Evolutionary conservation across 805 yeast species (phyloP).

Genomic region (Metschnikowia sp.): DNA sequence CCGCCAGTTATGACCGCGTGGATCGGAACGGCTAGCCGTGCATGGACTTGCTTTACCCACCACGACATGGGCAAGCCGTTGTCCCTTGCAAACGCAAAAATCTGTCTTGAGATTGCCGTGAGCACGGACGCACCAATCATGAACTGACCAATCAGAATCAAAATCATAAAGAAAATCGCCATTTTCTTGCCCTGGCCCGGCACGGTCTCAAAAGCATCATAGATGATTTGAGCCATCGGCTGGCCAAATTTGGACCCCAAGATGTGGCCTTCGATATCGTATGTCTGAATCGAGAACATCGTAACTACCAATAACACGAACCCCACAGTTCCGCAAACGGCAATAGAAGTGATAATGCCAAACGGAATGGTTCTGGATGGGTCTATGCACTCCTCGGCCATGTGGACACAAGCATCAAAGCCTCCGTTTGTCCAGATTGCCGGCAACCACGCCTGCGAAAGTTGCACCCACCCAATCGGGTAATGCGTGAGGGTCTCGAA

Average conservation of each 20-base stretch:
- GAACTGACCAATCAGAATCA: conserved; percentile 57
- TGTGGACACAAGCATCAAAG: conserved; percentile 66
- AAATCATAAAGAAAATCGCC: conserved; percentile 60
- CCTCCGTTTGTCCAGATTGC: conserved; percentile 73
- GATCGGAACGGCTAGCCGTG: conserved; percentile 55
- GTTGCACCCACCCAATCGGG: conserved; percentile 53
- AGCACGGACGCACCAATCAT: conserved; percentile 61
- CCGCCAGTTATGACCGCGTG: conserved; percentile 53
- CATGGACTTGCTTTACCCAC: conserved; percentile 54
- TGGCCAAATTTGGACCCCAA: conserved; percentile 38
- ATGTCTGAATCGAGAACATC: conserved; percentile 52
- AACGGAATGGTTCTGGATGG: conserved; percentile 61
- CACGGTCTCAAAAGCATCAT: conserved; percentile 45
- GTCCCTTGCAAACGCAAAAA: conserved; percentile 75
- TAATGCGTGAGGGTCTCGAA: conserved; percentile 49
- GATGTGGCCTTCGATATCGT: conserved; percentile 22
- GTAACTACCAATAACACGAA: conserved; percentile 51
- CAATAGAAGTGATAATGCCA: conserved; percentile 57
- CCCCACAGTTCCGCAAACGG: conserved; percentile 55
- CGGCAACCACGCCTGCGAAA: conserved; percentile 52
- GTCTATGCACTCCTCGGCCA: conserved; percentile 65
- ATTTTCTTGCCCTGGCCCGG: conserved; percentile 47
- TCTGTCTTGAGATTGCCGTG: conserved; percentile 63
- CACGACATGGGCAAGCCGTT: conserved; percentile 60
- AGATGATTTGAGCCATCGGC: conserved; percentile 65